A percentile compares a stretch with the other conserved stretches of the same genome.
These are phyloP conservation scores for Fraxinus excelsior DNA, from an alignment of 257 asterid species.

Conservation along the genomic window DNA sequence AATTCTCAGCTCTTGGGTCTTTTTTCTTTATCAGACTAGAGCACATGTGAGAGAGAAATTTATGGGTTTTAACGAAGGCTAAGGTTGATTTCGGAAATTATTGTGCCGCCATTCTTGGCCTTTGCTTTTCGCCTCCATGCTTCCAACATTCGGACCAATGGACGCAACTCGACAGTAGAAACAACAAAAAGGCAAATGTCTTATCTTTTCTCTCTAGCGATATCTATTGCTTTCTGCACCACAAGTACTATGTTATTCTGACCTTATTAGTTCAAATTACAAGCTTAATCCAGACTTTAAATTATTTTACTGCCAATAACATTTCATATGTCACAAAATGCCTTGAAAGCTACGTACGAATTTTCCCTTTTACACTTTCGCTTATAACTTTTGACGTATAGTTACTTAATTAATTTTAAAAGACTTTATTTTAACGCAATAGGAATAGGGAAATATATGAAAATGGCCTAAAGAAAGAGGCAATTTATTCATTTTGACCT, in stretches of 20 bases:
- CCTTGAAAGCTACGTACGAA: too few relatives aligned
- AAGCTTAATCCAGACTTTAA: background rate
- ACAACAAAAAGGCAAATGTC: constrained; percentile 5
- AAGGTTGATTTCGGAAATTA: constrained; percentile 27
- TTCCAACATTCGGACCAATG: constrained; percentile 79
- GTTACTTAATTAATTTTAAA: too few relatives aligned
- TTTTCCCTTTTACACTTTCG: too few relatives aligned
- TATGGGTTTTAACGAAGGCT: background rate
- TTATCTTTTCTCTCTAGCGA: background rate
- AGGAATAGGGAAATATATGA: too few relatives aligned
- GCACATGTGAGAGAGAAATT: background rate
- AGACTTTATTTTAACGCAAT: too few relatives aligned
- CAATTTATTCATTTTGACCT: too few relatives aligned
- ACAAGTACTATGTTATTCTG: constrained; percentile 19
- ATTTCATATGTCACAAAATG: too few relatives aligned
- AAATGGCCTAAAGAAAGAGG: too few relatives aligned
- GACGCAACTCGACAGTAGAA: constrained; percentile 7
- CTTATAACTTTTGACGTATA: too few relatives aligned
- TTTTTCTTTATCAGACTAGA: background rate
- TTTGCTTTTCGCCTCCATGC: constrained; percentile 67
- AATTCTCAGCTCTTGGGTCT: background rate
- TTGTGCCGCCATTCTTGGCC: constrained; percentile 67
- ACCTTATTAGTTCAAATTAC: constrained; percentile 30
- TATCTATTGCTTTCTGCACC: constrained; percentile 41
- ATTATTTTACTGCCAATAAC: too few relatives aligned